Percentiles rank a stretch among this genome's conserved stretches.
These are phyloP conservation scores for Aspergillus brasiliensis DNA, from an alignment of 2,329 filamentous ascomycete genomes.

Conservation along the genomic window DNA sequence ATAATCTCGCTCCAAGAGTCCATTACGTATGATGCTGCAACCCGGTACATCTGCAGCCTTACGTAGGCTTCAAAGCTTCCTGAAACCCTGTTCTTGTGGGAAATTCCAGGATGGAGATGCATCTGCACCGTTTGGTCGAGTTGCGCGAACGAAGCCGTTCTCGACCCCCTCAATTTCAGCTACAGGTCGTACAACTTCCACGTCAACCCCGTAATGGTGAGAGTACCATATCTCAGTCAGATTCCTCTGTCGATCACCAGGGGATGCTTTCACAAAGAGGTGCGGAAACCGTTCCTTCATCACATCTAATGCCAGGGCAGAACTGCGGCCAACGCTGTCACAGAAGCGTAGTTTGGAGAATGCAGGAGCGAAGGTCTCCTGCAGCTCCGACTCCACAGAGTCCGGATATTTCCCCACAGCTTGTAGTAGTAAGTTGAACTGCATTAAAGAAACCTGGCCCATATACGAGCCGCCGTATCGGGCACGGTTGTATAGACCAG, in stretches of 20 bases:
- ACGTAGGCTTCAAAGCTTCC: too few relatives aligned
- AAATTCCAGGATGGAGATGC: too few relatives aligned
- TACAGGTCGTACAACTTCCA: slow-evolving; percentile 16
- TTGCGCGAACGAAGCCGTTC: slow-evolving; percentile 13
- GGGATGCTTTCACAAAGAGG: background rate
- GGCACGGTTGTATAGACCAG: background rate
- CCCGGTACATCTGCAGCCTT: too few relatives aligned
- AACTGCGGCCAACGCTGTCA: background rate
- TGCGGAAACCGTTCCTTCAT: background rate
- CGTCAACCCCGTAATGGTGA: slow-evolving; percentile 5
- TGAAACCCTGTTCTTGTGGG: too few relatives aligned
- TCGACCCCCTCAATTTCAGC: slow-evolving; percentile 15
- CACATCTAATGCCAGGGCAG: background rate
- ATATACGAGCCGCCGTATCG: background rate
- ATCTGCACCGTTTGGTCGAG: slow-evolving; percentile 15
- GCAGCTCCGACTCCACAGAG: background rate
- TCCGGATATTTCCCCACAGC: background rate
- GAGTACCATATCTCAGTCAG: background rate
- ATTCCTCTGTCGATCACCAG: background rate
- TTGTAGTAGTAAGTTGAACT: background rate
- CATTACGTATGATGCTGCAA: too few relatives aligned
- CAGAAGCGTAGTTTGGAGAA: background rate
- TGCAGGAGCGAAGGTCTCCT: background rate
- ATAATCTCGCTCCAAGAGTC: too few relatives aligned
- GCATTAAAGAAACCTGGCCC: background rate